Evolutionary conservation across 805 yeast species (phyloP), one percentile per base, ranked within the genome.

Genomic region (Komagataella ulmi): DNA sequence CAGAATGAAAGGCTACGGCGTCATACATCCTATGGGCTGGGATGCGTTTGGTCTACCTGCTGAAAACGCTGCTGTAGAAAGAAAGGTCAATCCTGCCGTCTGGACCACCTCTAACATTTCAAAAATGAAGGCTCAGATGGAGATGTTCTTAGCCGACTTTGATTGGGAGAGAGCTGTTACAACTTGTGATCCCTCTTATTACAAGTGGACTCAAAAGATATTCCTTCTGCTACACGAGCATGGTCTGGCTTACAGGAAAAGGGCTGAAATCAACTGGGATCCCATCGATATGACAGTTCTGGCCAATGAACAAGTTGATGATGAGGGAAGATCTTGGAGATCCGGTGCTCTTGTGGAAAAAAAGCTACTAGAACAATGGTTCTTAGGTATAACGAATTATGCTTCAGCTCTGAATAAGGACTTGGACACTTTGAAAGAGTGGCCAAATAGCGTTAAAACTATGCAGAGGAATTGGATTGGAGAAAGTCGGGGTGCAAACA

Each of bases 21-120:
- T 91, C 12, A 72, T 91, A 2, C 96, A 93, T 62, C 97, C 98
- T 0, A 90, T 93, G 95, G 99, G 99, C 0, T 93, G 97, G 97
- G 99, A 93, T 71, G 96, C 98, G 0, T 93, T 93, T 73, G 99
- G 99, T 1, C 71, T 93, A 24, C 99, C 99, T 0, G 99, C 99
- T 0, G 99, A 93, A 64, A 93, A 93, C 65, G 99, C 99, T 0
- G 99, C 99, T 0, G 82, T 88, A 30, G 96, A 90, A 64, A 69
- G 95, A 55, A 80, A 80, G 1, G 73, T 88, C 10, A 80, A 79
- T 55, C 97, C 99, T 0, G 77, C 79, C 0, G 74, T 65, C 1
- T 93, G 99, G 99, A 93, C 99, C 0, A 73, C 69, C 46, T 60
- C 70, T 14, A 93, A 93, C 62, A 88, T 93, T n/a, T 68, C 65